Evolutionary conservation across 2,329 filamentous ascomycete species (phyloP).

Genomic region (Cercospora sesami): DNA sequence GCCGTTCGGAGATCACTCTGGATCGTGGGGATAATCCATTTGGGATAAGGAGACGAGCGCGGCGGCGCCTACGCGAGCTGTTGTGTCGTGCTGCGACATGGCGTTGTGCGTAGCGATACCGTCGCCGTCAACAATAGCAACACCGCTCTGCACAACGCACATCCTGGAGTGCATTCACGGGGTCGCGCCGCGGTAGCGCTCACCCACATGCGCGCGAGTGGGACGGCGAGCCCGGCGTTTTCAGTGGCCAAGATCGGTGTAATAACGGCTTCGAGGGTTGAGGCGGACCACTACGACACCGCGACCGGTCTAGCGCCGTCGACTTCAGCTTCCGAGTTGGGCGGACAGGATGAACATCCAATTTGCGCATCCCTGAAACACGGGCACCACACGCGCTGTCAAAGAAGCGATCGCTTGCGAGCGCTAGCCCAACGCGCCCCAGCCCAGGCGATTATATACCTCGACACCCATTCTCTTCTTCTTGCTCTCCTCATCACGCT

Average conservation of each 20-base stretch:
- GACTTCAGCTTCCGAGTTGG: constrained; percentile 15
- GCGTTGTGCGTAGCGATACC: background rate
- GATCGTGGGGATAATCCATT: background rate
- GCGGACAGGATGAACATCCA: constrained; percentile 13
- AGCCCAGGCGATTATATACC: constrained; percentile 10
- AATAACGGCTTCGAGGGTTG: constrained; percentile 10
- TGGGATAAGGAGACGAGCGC: background rate
- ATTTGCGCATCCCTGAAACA: constrained; percentile 17
- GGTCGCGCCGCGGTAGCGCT: background rate
- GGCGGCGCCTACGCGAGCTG: background rate
- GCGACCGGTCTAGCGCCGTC: constrained; percentile 11
- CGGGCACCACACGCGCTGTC: constrained; percentile 7
- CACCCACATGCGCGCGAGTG: background rate
- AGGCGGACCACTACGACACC: constrained; percentile 2
- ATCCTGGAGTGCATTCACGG: background rate
- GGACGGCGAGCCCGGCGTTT: background rate
- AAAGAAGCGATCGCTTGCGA: background rate
- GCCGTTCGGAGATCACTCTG: constrained; percentile 9
- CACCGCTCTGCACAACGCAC: background rate
- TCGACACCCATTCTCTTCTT: background rate
- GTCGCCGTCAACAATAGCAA: background rate
- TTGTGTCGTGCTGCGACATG: background rate
- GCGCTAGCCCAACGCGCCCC: background rate
- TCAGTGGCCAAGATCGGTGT: constrained; percentile 7
- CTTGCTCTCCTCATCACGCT: constrained; percentile 11